A percentile compares a stretch with the other conserved stretches of the same genome.
Evolutionary conservation across 176 grass and related monocot genomes (phyloP).

Genomic region (Oryza officinalis): DNA sequence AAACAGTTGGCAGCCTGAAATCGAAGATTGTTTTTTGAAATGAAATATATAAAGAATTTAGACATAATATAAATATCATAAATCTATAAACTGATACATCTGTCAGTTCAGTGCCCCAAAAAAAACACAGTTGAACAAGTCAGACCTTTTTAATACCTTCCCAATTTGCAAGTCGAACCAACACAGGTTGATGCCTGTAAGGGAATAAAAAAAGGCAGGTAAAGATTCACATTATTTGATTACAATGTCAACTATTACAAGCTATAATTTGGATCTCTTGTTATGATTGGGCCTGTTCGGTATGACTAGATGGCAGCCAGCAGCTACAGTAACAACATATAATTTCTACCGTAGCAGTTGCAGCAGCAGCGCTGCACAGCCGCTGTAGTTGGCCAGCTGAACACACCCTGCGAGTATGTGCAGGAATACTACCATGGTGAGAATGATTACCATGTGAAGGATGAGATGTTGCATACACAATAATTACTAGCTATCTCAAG

Average conservation of each 20-base stretch:
- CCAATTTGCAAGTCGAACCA: conserved; percentile 92
- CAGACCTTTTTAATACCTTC: conserved; percentile 89
- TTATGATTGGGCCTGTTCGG: too few species aligned
- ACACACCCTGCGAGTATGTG: background rate
- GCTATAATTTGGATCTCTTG: background rate
- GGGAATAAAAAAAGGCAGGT: background rate
- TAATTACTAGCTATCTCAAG: background rate
- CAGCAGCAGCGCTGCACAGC: too few species aligned
- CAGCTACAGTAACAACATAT: too few species aligned
- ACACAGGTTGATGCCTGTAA: conserved; percentile 77
- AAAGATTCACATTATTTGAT: conserved; percentile 13
- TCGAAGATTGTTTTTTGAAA: conserved; percentile 2
- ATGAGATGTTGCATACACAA: conserved; percentile 12
- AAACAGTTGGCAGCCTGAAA: conserved; percentile 12
- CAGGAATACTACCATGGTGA: conserved; percentile 12
- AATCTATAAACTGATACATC: conserved; percentile 1
- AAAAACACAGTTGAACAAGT: conserved; percentile 17
- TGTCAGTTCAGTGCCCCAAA: background rate
- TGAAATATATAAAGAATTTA: conserved; percentile 3
- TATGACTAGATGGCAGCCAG: too few species aligned
- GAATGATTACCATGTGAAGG: conserved; percentile 1
- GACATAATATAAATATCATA: conserved; percentile 21
- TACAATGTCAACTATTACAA: background rate
- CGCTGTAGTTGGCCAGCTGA: too few species aligned
- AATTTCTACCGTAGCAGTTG: too few species aligned